A percentile compares a stretch with the other conserved stretches of the same genome.
These are phyloP conservation scores for Omphalotus olearius DNA, from an alignment of 1,284 basidiomycete species.

Conservation along the genomic window DNA sequence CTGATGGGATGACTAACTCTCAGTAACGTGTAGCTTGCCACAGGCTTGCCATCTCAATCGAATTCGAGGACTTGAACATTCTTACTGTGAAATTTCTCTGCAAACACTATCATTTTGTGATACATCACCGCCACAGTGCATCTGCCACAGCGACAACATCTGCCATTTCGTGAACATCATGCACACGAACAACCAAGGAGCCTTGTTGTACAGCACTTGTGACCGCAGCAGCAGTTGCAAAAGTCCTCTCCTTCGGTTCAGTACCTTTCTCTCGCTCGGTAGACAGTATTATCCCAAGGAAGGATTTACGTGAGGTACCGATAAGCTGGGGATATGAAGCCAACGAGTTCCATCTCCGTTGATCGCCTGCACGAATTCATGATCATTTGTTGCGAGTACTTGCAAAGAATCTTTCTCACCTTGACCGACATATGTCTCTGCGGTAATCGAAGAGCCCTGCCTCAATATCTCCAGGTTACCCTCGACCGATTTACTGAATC, in stretches of 20 bases:
- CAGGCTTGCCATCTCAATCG: too few species aligned
- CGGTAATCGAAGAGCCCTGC: slow-evolving; percentile 45
- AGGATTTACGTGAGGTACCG: slow-evolving; percentile 82
- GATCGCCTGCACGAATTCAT: slow-evolving; percentile 2
- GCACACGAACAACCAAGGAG: slow-evolving; percentile 76
- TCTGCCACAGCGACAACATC: slow-evolving; percentile 46
- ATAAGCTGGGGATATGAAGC: slow-evolving; percentile 71
- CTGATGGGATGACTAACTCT: too few species aligned
- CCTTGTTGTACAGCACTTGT: slow-evolving; percentile 75
- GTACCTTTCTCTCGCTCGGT: slow-evolving; percentile 46
- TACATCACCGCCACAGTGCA: slow-evolving; percentile 33
- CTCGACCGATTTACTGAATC: slow-evolving; percentile 86
- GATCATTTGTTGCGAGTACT: slow-evolving; percentile 10
- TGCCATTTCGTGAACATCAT: slow-evolving; percentile 71
- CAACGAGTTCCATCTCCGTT: slow-evolving; percentile 44
- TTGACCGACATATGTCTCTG: slow-evolving; percentile 27
- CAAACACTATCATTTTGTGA: too few species aligned
- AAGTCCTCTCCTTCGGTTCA: slow-evolving; percentile 61
- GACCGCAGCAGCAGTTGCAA: slow-evolving; percentile 82
- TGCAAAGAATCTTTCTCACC: slow-evolving; percentile 18
- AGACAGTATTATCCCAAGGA: slow-evolving; percentile 65
- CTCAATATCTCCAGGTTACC: slow-evolving; percentile 76
- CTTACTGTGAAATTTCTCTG: too few species aligned
- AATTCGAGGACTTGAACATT: too few species aligned
- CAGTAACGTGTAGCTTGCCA: too few species aligned